Conservation (phyloP, 2,329 filamentous ascomycete genomes). For the Phialemonium atrogriseum region DNA sequence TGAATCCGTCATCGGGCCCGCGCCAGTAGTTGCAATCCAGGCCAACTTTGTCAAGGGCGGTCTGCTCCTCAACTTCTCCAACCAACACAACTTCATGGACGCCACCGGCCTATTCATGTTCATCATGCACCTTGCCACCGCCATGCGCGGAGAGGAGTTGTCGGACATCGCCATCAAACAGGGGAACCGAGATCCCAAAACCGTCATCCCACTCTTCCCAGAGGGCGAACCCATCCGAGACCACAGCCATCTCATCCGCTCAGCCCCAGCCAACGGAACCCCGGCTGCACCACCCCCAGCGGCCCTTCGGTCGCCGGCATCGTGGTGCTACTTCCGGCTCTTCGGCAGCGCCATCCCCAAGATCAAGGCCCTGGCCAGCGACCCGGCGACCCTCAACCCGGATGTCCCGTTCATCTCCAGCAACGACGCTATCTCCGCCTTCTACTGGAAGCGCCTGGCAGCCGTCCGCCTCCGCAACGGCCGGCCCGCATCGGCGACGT, state of each 20-base stretch:
- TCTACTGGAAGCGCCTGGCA: constrained; percentile 23
- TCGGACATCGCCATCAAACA: background rate
- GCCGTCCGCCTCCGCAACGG: constrained; percentile 13
- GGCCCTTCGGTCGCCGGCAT: background rate
- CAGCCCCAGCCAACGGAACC: background rate
- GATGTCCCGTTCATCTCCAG: constrained; percentile 16
- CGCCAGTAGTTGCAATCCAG: constrained; percentile 10
- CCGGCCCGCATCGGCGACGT: constrained; percentile 9
- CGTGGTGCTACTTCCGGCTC: background rate
- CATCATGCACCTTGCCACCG: constrained; percentile 13
- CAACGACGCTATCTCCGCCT: constrained; percentile 23
- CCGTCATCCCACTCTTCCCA: background rate
- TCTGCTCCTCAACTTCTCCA: constrained; percentile 15
- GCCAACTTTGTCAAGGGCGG: constrained; percentile 19
- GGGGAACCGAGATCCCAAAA: background rate
- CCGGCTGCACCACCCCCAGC: too few species aligned
- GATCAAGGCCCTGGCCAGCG: too few species aligned
- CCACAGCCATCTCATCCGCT: background rate
- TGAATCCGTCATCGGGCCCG: background rate
- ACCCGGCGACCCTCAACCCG: constrained; percentile 9
- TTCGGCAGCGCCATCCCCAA: background rate
- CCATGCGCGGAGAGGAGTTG: background rate
- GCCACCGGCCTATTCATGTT: constrained; percentile 17
- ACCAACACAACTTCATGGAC: constrained; percentile 23
- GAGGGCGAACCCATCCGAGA: background rate